Base-by-base conservation (phyloP, 345 rosid species). In the Laguncularia racemosa region DNA sequence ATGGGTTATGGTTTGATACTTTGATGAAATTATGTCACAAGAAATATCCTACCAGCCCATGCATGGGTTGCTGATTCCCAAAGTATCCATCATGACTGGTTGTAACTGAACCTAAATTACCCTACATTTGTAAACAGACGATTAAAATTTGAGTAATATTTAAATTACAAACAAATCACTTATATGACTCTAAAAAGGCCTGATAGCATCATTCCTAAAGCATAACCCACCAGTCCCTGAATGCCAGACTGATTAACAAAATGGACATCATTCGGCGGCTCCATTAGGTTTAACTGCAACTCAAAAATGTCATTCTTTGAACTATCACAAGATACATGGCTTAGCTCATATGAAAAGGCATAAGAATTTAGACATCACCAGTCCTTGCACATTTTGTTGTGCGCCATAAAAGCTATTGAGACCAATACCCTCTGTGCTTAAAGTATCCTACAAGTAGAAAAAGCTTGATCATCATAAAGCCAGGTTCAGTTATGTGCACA, bases 231-330 rank as follows among this genome's bases (percentile, higher is more conserved):
- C 68, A 76, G 73, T 38, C 78, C 81, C 56, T 60, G 84, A 70
- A 79, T 67, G 64, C 73, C 64, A 53, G 59, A 74, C 52, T 71
- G 78, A 73, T 61, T 64, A 53, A 76, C 81, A 71, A 65, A 79
- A 61, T 76, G 76, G 50, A 65, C 81, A 68, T 79, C 84, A 58
- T 73, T 78, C 44, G 84, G 84, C 20, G 76, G 84, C 72, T 79
- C 84, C 84, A 79, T 79, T 51, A 79, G 70, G 69, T 76, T 79
- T 60, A 79, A 66, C 56, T 68, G 80, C 38, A 79, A 76, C 84
- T 79, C 60, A 54, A 69, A 44, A 6, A 38, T 48, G 5, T 47
- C 52, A 50, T 60, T 46, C 53, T 23, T 33, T 33, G 40, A 33
- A 33, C 40, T 33, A 33, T 7, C 40, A 33, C 40, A 33, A 33